Evolutionary conservation across 371 early-diverging fungal species (phyloP).

Genomic region (Mortierella sp.): DNA sequence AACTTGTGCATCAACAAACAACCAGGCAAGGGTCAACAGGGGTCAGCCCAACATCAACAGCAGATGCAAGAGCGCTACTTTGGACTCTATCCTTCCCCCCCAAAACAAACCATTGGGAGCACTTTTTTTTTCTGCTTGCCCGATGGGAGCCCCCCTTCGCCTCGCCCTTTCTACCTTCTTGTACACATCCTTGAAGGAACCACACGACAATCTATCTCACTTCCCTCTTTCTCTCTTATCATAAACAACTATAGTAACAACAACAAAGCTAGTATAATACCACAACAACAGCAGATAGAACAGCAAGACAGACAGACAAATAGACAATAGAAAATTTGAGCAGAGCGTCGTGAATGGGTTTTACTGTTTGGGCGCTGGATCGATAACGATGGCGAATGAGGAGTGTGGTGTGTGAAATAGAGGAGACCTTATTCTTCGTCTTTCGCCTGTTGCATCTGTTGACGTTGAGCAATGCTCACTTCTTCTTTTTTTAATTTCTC

Average conservation of each 20-base stretch:
- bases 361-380: neutral
- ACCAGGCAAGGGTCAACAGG: neutral
- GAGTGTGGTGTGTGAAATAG: neutral
- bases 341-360: neutral
- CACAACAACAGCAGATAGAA: neutral
- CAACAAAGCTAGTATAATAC: too few relatives aligned
- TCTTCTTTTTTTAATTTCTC: neutral
- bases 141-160: neutral
- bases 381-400: neutral
- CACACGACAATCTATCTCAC: too few relatives aligned
- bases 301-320: neutral
- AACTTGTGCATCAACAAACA: neutral
- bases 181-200: neutral
- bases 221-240: too few relatives aligned
- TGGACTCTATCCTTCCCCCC: neutral
- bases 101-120: constrained; percentile 2
- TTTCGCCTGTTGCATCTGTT: neutral
- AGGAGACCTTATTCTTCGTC: neutral
- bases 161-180: neutral
- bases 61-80: neutral
- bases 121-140: neutral
- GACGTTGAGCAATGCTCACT: neutral
- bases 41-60: neutral
- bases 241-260: too few relatives aligned
- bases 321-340: neutral